A percentile compares a stretch with the other conserved stretches of the same genome.
Conservation (phyloP, 2,329 filamentous ascomycete species). For the Hymenoscyphus fructigenus region DNA sequence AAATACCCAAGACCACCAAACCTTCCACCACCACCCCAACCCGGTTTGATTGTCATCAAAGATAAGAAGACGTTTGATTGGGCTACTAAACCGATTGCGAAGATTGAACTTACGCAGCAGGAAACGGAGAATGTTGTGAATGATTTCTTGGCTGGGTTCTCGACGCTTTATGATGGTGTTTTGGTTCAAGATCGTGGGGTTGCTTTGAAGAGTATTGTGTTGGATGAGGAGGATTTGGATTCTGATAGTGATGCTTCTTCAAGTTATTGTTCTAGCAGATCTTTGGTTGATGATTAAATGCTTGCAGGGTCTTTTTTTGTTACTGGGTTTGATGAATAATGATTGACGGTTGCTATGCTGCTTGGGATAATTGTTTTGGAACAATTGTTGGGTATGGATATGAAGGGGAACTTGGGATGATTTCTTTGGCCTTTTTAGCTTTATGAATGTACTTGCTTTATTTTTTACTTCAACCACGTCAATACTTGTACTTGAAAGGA, state of each 20-base stretch:
- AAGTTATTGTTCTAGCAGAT: constrained; percentile 5
- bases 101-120: constrained; percentile 20
- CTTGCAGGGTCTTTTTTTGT: not conserved
- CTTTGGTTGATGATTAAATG: constrained; percentile 5
- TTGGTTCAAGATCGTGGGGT: constrained; percentile 16
- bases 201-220: constrained; percentile 15
- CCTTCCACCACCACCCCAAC: not conserved
- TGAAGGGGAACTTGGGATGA: not conserved
- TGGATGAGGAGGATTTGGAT: constrained; percentile 12
- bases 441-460: not conserved
- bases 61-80: not conserved
- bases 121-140: constrained; percentile 24
- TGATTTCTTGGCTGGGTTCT: constrained; percentile 23
- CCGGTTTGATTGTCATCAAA: not conserved
- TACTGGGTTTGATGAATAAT: not conserved
- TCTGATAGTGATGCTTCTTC: constrained; percentile 19
- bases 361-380: not conserved
- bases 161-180: constrained; percentile 22
- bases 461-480: too few species aligned
- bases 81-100: constrained; percentile 5
- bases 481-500: too few species aligned
- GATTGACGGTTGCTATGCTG: not conserved
- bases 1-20: not conserved
- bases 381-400: not conserved
- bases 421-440: not conserved